Conservation (phyloP, 164 flowering plant genomes). For the Brasenia schreberi region DNA sequence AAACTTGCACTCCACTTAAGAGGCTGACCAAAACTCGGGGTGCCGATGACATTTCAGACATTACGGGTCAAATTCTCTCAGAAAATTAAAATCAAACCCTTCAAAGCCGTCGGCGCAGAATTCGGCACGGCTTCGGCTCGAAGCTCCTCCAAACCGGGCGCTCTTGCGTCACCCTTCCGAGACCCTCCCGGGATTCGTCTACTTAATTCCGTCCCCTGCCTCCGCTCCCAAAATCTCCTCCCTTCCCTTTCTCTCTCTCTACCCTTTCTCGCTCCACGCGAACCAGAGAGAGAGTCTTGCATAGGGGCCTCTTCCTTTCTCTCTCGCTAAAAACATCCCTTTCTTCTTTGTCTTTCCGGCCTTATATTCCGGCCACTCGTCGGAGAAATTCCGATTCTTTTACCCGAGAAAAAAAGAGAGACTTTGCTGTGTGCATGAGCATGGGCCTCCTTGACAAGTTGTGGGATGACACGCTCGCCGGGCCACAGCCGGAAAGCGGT, state of each 20-base stretch:
- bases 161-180: not conserved
- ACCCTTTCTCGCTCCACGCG: not conserved
- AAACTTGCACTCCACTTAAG: too few species aligned
- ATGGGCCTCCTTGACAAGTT: slow-evolving; percentile 73
- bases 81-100: not conserved
- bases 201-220: not conserved
- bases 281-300: not conserved
- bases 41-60: too few species aligned
- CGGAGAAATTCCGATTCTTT: not conserved
- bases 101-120: not conserved
- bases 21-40: too few species aligned
- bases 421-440: not conserved
- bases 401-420: not conserved
- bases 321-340: not conserved
- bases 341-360: not conserved
- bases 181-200: not conserved
- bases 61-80: not conserved
- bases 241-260: not conserved
- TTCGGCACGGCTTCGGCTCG: not conserved
- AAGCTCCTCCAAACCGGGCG: not conserved
- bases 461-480: slow-evolving; percentile 89
- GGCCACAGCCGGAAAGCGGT: slow-evolving; percentile 60
- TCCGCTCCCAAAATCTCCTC: not conserved
- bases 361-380: not conserved
- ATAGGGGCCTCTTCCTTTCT: not conserved